Evolutionary conservation across 805 yeast genomes (phyloP).

Genomic region (Candida verbasci): DNA sequence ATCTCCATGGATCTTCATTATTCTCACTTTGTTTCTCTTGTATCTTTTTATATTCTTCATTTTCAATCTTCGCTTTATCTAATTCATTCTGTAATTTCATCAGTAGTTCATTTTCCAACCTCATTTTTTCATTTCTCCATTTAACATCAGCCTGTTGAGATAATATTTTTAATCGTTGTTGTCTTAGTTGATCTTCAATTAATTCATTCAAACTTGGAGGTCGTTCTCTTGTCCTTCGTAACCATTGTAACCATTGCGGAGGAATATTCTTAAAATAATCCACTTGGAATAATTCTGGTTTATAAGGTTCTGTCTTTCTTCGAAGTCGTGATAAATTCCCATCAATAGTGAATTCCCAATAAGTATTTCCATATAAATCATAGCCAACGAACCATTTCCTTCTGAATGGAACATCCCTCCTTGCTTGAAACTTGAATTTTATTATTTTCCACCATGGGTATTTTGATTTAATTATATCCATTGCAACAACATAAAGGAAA

Average conservation of each 20-base stretch:
- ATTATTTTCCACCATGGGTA: conserved; percentile 48
- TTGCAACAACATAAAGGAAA: conserved; percentile 11
- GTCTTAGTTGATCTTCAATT: conserved; percentile 52
- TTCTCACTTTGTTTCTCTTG: conserved; percentile 26
- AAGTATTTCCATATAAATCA: conserved; percentile 79
- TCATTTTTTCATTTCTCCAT: conserved; percentile 33
- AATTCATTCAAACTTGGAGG: conserved; percentile 67
- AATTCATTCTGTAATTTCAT: conserved; percentile 28
- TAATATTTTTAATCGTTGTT: conserved; percentile 46
- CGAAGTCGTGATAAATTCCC: conserved; percentile 51
- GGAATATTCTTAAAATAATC: conserved; percentile 59
- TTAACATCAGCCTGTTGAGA: conserved; percentile 44
- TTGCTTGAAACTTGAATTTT: conserved; percentile 54
- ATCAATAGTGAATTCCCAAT: conserved; percentile 72
- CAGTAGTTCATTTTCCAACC: conserved; percentile 29
- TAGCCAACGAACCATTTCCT: conserved; percentile 67
- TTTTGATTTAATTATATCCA: conserved; percentile 48
- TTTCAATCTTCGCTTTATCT: conserved; percentile 32
- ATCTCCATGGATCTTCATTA: conserved; percentile 33
- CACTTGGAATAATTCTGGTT: conserved; percentile 43
- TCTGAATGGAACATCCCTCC: conserved; percentile 65
- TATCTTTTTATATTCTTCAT: conserved; percentile 29
- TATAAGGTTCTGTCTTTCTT: conserved; percentile 57
- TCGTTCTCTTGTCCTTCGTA: conserved; percentile 54
- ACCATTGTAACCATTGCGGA: conserved; percentile 82